Evolutionary conservation across 306 rosid species (phyloP), one percentile per base, ranked within the genome.

Genomic region (Begonia peltatifolia): DNA sequence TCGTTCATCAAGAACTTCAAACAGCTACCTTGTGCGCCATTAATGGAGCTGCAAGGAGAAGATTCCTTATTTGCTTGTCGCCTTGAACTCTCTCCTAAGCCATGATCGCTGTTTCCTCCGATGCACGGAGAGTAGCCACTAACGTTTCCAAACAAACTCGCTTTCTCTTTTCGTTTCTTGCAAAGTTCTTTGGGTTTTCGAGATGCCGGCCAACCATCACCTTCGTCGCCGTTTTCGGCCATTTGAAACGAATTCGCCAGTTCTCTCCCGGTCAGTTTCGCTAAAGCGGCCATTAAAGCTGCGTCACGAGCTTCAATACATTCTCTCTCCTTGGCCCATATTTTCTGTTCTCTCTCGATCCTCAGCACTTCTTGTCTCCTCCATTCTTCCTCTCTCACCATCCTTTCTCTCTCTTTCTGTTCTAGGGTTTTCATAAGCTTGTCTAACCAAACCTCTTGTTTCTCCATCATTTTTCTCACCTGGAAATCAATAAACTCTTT

Each of bases 311-410:
- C 71, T 61, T 74, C 78, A 48, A 84, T 66, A 86, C 82, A 78
- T 8, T 81, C 82, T 69, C 80, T 81, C 70, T 81, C 94, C 51
- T 73, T 81, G 12, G 74, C 84, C 88, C 94, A 78, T 16, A 81
- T 73, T 12, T 76, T 65, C 41, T 65, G 62, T 3, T 81, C 79
- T 49, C 57, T 64, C n/a, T 76, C 81, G 50, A 76, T 68, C 56
- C 75, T 65, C 44, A 58, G 70, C 48, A 74, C 57, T 63, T 78
- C 80, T 59, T 64, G 70, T 14, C 57, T 79, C 80, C 72, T 78
- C 77, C 80, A 71, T 50, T 78, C 84, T 61, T 84, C 84, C 46
- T 81, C 90, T 59, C 53, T 69, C 15, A 44, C 41, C 11, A 70
- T 61, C 62, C 75, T 76, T 49, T 81, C 87, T 49, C 70, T 63